Evolutionary conservation across 1,139 yeast genomes (phyloP).

Genomic region (Scheffersomyces parashehatae): DNA sequence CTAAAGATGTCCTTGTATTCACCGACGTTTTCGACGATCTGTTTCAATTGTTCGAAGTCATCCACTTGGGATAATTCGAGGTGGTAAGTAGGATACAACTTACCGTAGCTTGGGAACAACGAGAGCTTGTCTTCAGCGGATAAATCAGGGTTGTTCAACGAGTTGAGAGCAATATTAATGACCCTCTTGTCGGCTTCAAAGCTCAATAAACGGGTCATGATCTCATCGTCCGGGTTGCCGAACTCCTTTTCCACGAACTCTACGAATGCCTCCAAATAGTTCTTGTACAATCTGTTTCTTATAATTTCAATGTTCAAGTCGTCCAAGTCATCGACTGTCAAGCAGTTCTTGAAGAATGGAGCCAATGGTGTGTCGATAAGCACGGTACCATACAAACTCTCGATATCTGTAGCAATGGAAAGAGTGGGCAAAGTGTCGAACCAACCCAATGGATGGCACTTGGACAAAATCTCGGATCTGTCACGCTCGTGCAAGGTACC

Average conservation of each 20-base stretch:
- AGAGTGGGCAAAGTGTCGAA: slow-evolving; percentile 96
- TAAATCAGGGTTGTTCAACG: slow-evolving; percentile 76
- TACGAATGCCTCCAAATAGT: slow-evolving; percentile 86
- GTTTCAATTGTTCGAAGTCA: slow-evolving; percentile 81
- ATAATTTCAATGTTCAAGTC: slow-evolving; percentile 94
- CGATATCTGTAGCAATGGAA: slow-evolving; percentile 91
- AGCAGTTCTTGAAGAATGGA: slow-evolving; percentile 88
- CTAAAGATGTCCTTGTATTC: slow-evolving; percentile 71
- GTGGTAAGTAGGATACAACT: slow-evolving; percentile 75
- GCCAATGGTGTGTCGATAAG: slow-evolving; percentile 96
- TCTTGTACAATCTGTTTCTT: slow-evolving; percentile 87
- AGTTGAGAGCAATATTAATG: slow-evolving; percentile 86
- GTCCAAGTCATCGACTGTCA: slow-evolving; percentile 91
- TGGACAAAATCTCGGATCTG: slow-evolving; percentile 76
- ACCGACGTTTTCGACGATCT: slow-evolving; percentile 70
- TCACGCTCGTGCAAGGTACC: slow-evolving; percentile 97
- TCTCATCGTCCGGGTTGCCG: slow-evolving; percentile 75
- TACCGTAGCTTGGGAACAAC: slow-evolving; percentile 80
- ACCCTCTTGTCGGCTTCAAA: slow-evolving; percentile 97
- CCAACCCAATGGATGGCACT: slow-evolving; percentile 98
- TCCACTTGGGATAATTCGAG: slow-evolving; percentile 71
- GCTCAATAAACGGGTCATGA: slow-evolving; percentile 72
- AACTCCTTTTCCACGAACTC: slow-evolving; percentile 61
- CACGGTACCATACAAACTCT: slow-evolving; percentile 89
- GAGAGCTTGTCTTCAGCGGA: slow-evolving; percentile 66